phyloP scores from a whole-genome alignment of 768 basidiomycete species.

The Leccinum sublutescens region DNA sequence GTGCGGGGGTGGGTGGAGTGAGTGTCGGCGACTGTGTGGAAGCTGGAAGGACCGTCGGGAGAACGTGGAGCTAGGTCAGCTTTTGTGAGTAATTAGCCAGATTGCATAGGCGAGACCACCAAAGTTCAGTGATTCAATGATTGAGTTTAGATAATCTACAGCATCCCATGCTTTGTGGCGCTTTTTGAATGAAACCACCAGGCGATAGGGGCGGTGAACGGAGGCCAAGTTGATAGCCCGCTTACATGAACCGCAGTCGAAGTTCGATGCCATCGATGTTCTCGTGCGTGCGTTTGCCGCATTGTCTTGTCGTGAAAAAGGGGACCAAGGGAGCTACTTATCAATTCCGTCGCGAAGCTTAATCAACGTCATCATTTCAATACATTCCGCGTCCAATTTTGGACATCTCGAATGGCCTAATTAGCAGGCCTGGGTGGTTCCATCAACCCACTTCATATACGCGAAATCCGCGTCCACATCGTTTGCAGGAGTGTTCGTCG shows the following conservation, averaged over 20 bases:
- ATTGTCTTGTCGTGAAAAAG: slow-evolving; percentile 16
- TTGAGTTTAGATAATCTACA: neutral
- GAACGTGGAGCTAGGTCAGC: slow-evolving; percentile 34
- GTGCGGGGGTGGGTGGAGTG: slow-evolving; percentile 85
- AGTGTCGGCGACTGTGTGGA: slow-evolving; percentile 86
- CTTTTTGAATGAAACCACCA: slow-evolving; percentile 5
- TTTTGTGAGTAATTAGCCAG: slow-evolving; percentile 15
- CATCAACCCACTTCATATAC: neutral
- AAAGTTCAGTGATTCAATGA: slow-evolving; percentile 12
- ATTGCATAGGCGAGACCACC: slow-evolving; percentile 14
- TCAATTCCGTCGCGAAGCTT: slow-evolving; percentile 17
- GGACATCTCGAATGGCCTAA: neutral
- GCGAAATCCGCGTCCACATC: neutral
- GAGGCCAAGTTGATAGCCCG: slow-evolving; percentile 3
- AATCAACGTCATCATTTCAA: slow-evolving; percentile 20
- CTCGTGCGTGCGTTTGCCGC: slow-evolving; percentile 23
- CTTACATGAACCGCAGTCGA: slow-evolving; percentile 21
- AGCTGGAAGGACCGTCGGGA: slow-evolving; percentile 60
- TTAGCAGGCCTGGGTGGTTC: neutral
- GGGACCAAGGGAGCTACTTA: slow-evolving; percentile 8
- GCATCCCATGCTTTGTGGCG: slow-evolving; percentile 8
- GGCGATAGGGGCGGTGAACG: slow-evolving; percentile 10
- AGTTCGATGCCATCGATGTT: slow-evolving; percentile 8
- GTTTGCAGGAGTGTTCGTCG: neutral
- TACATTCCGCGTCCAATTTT: slow-evolving; percentile 2